A percentile compares a stretch with the other conserved stretches of the same genome.
Evolutionary conservation across 176 grass and related monocot genomes (phyloP).

Genomic region (barley (Hordeum vulgare)): DNA sequence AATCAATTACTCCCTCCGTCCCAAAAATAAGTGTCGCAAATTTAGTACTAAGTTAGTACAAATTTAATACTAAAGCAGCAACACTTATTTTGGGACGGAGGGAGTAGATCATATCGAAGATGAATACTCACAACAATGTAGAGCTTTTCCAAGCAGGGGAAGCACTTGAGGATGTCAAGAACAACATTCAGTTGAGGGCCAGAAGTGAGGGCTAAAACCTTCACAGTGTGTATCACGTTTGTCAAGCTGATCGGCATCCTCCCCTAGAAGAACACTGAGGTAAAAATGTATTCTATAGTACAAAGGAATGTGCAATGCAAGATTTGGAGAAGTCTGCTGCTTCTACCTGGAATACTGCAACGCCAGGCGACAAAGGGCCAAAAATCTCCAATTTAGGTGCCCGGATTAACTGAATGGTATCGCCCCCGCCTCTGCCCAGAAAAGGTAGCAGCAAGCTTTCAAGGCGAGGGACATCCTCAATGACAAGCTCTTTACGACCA

Average conservation of each 20-base stretch:
- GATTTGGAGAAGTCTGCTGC: not conserved
- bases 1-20: not conserved
- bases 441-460: not conserved
- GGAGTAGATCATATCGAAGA: too few species aligned
- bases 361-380: not conserved
- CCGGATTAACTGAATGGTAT: not conserved
- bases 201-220: not conserved
- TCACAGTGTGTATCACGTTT: not conserved
- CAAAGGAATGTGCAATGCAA: not conserved
- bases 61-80: too few species aligned
- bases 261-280: not conserved
- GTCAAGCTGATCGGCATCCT: not conserved
- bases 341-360: not conserved
- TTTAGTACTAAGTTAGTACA: too few species aligned
- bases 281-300: not conserved
- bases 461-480: not conserved
- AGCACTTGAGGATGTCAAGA: not conserved
- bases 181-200: not conserved
- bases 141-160: not conserved
- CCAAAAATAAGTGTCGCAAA: too few species aligned
- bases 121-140: not conserved
- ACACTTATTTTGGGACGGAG: too few species aligned
- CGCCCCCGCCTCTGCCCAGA: not conserved
- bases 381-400: not conserved
- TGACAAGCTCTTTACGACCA: not conserved